Conservation (phyloP, 2,329 filamentous ascomycete genomes). For the Phaeosphaeria sp. region DNA sequence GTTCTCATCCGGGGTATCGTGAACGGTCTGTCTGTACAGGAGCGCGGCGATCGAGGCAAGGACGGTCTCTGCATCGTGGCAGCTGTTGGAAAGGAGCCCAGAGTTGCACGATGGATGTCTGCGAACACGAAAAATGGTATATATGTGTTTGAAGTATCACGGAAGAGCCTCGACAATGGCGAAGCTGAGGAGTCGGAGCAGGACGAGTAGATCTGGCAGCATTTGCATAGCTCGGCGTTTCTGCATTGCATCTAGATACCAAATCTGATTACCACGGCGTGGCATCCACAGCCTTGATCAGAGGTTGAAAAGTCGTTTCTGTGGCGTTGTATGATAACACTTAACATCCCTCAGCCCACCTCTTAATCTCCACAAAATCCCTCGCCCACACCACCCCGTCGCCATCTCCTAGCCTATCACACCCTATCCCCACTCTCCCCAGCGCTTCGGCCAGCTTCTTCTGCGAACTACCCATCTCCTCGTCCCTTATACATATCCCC, state of each 20-base stretch:
- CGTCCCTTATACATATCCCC: slow-evolving; percentile 55
- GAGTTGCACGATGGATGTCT: slow-evolving; percentile 81
- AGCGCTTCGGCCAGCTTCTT: slow-evolving; percentile 44
- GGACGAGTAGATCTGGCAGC: slow-evolving; percentile 8
- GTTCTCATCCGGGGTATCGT: slow-evolving; percentile 72
- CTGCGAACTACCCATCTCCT: slow-evolving; percentile 42
- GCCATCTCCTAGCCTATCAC: slow-evolving; percentile 11
- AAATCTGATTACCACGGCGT: slow-evolving; percentile 1
- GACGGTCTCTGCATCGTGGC: slow-evolving; percentile 80
- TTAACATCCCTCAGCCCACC: slow-evolving; percentile 2
- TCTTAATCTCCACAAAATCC: slow-evolving; percentile 16
- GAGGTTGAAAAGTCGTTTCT: too few relatives aligned
- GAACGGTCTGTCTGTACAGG: slow-evolving; percentile 87
- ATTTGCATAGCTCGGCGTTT: slow-evolving; percentile 5
- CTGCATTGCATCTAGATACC: slow-evolving; percentile 8
- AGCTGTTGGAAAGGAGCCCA: slow-evolving; percentile 86
- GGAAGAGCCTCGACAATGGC: slow-evolving; percentile 33
- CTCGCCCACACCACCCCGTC: background rate
- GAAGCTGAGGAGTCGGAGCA: slow-evolving; percentile 12
- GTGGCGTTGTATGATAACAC: too few relatives aligned
- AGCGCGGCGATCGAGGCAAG: slow-evolving; percentile 77
- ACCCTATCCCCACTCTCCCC: slow-evolving; percentile 35
- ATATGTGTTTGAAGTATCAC: slow-evolving; percentile 83
- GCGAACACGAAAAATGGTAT: slow-evolving; percentile 76
- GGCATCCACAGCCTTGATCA: background rate